These are phyloP conservation scores for Brassica napus DNA, from an alignment of 345 rosid genomes.

Conservation along the genomic window Da-Ae NC_063450.1:9523001-9523500, in stretches of 20 bases:
- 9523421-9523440: not conserved
- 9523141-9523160: constrained; percentile 68
- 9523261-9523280: constrained; percentile 4
- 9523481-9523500: constrained; percentile 18
- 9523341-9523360: constrained; percentile 11
- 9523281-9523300: not conserved
- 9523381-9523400: constrained; percentile 19
- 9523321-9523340: not conserved
- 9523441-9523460: not conserved
- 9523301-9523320: not conserved
- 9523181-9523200: constrained; percentile 51
- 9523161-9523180: constrained; percentile 73
- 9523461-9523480: not conserved
- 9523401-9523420: constrained; percentile 6
- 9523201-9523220: constrained; percentile 26
- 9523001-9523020: constrained; percentile 21
- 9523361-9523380: not conserved
- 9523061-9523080: constrained; percentile 23
- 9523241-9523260: constrained; percentile 15
- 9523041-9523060: constrained; percentile 45
- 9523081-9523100: not conserved
- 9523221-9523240: not conserved
- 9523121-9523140: constrained; percentile 49
- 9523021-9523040: constrained; percentile 26
- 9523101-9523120: not conserved